Percentiles rank a stretch among this genome's conserved stretches.
These are phyloP conservation scores for Arabis alpina DNA, from an alignment of 345 rosid genomes.

Conservation along the genomic window DNA sequence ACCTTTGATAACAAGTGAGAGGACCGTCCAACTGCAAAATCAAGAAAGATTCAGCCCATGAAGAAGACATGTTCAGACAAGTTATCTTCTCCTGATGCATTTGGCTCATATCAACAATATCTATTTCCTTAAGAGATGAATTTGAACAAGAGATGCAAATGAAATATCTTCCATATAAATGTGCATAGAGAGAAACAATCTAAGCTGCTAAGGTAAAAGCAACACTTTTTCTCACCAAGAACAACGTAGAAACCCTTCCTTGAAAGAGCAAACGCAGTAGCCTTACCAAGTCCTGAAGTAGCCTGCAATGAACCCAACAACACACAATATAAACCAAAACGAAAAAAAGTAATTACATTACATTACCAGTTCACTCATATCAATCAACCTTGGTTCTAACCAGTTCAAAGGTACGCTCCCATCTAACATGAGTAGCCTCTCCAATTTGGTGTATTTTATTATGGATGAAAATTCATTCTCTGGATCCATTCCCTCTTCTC, in stretches of 20 bases:
- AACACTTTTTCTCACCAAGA: conserved; percentile 56
- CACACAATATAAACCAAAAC: background rate
- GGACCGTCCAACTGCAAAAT: conserved; percentile 76
- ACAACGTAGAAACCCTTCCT: conserved; percentile 70
- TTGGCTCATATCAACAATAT: conserved; percentile 15
- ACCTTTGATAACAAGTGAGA: conserved; percentile 62
- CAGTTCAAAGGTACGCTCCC: no score
- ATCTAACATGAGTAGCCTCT: no score
- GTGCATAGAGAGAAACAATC: background rate
- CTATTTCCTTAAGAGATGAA: background rate
- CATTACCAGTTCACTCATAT: no score
- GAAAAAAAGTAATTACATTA: no score
- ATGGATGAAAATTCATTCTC: no score
- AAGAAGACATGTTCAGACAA: conserved; percentile 9
- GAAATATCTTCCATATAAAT: background rate
- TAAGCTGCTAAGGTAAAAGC: conserved; percentile 6
- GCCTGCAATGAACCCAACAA: conserved; percentile 53
- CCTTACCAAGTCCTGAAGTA: conserved; percentile 85
- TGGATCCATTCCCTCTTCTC: no score
- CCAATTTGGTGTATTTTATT: no score
- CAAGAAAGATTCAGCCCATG: conserved; percentile 31
- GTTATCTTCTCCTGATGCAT: no score
- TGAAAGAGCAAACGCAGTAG: conserved; percentile 74
- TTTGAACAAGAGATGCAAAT: background rate
- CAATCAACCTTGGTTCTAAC: no score